Evolutionary conservation across 306 rosid genomes (phyloP).

Genomic region (Glycine latifolia): DNA sequence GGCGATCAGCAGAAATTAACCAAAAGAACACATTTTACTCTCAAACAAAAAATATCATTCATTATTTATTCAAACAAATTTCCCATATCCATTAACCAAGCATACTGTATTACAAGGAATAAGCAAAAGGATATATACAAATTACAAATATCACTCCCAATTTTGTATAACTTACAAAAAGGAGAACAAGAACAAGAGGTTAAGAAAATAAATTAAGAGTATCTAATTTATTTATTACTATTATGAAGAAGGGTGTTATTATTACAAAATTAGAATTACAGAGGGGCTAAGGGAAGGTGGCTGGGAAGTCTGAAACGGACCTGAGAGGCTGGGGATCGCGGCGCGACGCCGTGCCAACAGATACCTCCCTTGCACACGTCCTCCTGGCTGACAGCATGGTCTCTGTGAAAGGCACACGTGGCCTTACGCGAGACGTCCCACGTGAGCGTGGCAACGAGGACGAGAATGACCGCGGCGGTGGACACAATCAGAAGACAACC

Average conservation of each 20-base stretch:
- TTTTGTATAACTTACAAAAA: conserved; percentile 20
- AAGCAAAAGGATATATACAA: background rate
- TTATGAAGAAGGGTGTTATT: too few species aligned
- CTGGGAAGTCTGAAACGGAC: conserved; percentile 77
- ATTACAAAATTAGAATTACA: background rate
- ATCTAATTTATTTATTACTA: background rate
- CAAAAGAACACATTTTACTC: too few species aligned
- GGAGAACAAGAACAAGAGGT: background rate
- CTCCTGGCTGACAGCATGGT: conserved; percentile 43
- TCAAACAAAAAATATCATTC: background rate
- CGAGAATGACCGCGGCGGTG: conserved; percentile 55
- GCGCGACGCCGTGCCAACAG: conserved; percentile 87
- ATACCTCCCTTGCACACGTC: conserved; percentile 51
- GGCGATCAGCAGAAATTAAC: too few species aligned
- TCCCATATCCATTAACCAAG: background rate
- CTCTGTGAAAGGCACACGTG: conserved; percentile 52
- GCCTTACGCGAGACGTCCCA: conserved; percentile 84
- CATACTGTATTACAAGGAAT: background rate
- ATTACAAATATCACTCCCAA: background rate
- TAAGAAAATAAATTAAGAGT: background rate
- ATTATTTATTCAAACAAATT: background rate
- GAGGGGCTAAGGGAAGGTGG: conserved; percentile 54
- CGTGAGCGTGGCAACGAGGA: conserved; percentile 63
- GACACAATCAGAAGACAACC: conserved; percentile 54
- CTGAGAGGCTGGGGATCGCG: conserved; percentile 70